Base-by-base conservation (phyloP, 192 early-diverging fungal genomes). In the Spizellomyces punctatus region DNA sequence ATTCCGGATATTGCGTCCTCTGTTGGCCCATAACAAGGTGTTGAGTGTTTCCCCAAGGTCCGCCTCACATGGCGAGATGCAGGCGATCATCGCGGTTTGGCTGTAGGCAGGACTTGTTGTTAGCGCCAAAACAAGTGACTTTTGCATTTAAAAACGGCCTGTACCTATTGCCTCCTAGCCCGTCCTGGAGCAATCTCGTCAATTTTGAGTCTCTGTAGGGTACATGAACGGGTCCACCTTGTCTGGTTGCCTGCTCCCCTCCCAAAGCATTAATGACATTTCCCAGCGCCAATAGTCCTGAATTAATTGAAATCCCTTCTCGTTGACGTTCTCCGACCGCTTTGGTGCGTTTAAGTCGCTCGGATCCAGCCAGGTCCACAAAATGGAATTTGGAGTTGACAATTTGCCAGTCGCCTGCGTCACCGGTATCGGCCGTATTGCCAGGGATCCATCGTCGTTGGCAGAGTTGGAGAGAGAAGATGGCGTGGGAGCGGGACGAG, bases 121-220 rank as follows among this genome's bases (percentile, higher is more conserved):
- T n/a, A n/a, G n/a, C n/a, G n/a, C 27, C 27, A 36, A 36, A 36
- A 36, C 27, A 36, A 36, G n/a, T n/a, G 3, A 36, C 27, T 36
- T 36, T 9, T 8, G 65, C 1, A 6, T 65, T 36, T 36, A 36
- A 36, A 3, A 36, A 3, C 27, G 27, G 27, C 27, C 27, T 36
- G 3, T n/a, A 78, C 48, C 94, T 91, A 74, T 90, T 96, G 50
- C 96, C 96, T 71, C 96, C 95, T 54, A 97, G 78, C 54, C 93
- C 94, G 77, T 98, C 96, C 78, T 97, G 94, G 58, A 98, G 81
- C 75, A 98, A 78, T 16, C 79, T 49, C 0, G 96, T 98, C 45
- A 98, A 78, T 77, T 98, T 98, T 17, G 93, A 94, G 69, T 98
- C 95, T 49, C 96, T 86, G 69, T 97, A 98, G 2, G 96, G 96